Evolutionary conservation across 2,329 filamentous ascomycete genomes (phyloP), one percentile per base, ranked within the genome.

Genomic region (Trichophyton verrucosum): DNA sequence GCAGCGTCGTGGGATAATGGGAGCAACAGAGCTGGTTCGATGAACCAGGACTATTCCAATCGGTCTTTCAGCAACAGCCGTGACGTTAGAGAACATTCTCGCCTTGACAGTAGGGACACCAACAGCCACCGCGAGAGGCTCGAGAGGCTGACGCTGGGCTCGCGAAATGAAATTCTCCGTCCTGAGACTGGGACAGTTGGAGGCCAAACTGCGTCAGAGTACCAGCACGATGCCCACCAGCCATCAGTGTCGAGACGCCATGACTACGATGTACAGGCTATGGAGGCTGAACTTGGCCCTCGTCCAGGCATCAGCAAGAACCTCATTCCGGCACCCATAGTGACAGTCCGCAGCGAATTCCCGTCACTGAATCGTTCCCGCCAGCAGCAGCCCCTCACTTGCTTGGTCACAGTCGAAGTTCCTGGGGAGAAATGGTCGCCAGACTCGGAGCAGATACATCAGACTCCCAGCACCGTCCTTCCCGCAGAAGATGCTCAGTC

Each of bases 311-410:
- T 87, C 20, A 81, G 85, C 8, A 88, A 87, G 68, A 96, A 95
- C 67, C 90, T 91, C 0, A 96, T 97, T 62, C 91, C 94, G 0
- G 79, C 91, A 4, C 94, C 94, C 0, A 88, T 84, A 0, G 91
- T 99, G n/a, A 95, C 89, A 0, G 88, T 99, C 56, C 88, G 92
- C 62, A 97, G 92, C 71, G 94, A 99, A 74, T 99, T 96, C 70
- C 94, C 94, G 0, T 97, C 94, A 1, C 82, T 99, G 68, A 96
- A 82, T 73, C 83, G 90, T 65, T 96, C 91, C 20, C 87, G 91
- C 58, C 90, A 96, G 71, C 94, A 96, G 73, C 94, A 99, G 73
- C 94, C 89, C 9, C 79, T 99, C 65, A 97, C 94, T 0, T 99
- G 94, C 69, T 78, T 99, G 60, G 82, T 99, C 58, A 97, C 94